A percentile compares a stretch with the other conserved stretches of the same genome.
phyloP scores from a whole-genome alignment of 2,329 filamentous ascomycete genomes.

The Epichloe festucae region DNA sequence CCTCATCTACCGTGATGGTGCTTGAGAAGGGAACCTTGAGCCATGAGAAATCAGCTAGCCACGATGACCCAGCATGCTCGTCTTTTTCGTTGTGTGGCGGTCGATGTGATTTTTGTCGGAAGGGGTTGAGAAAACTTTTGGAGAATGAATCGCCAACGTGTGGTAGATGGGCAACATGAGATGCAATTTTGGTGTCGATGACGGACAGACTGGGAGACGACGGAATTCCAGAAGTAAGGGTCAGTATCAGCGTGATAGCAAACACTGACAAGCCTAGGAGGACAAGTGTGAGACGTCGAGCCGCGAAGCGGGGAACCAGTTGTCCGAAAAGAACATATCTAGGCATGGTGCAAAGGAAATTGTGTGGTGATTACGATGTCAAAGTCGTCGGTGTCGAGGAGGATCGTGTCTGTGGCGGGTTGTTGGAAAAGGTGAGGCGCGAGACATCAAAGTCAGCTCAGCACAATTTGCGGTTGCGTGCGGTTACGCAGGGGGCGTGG shows the following conservation, averaged over 20 bases:
- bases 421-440: too few relatives aligned
- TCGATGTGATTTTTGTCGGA: conserved; percentile 55
- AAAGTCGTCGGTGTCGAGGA: background rate
- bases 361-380: background rate
- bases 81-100: conserved; percentile 67
- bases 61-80: conserved; percentile 63
- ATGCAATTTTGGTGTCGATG: conserved; percentile 36
- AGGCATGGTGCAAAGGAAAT: conserved; percentile 15
- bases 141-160: conserved; percentile 24
- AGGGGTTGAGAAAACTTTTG: conserved; percentile 45
- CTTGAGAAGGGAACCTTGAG: conserved; percentile 73
- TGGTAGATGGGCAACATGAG: conserved; percentile 17
- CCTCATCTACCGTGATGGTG: conserved; percentile 65
- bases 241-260: conserved; percentile 40
- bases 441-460: background rate
- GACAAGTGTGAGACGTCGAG: conserved; percentile 39
- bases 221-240: conserved; percentile 35
- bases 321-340: conserved; percentile 29
- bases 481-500: background rate
- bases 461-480: background rate
- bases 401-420: background rate
- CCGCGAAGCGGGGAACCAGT: conserved; percentile 35
- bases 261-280: conserved; percentile 38
- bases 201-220: conserved; percentile 34
- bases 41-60: conserved; percentile 88